Base-by-base conservation (phyloP, 2,329 filamentous ascomycete species). In the Penicillium aurantiogriseum region DNA sequence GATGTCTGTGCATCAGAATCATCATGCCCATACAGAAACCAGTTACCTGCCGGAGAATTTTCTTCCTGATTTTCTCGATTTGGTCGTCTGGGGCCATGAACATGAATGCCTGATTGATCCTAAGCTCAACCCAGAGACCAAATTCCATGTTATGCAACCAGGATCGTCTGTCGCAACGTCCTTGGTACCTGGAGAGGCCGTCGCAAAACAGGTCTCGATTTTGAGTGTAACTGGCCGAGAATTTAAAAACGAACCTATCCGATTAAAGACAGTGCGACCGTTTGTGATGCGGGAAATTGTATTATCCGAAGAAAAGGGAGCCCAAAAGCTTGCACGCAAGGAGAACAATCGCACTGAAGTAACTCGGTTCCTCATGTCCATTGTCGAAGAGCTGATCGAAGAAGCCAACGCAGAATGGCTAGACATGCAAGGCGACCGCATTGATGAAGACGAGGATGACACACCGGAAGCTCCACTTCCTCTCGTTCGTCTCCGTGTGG, bases 111-210 rank as follows among this genome's bases (percentile, higher is more conserved):
- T 93, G 8, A 96, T 99, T 62, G 87, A 96, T 44, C 94, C 94
- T 0, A 79, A 80, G 1, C 81, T 86, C 46, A 99, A 97, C 67
- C 85, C 89, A 0, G 91, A 96, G 69, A 96, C 88, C 47, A 89
- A 88, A 0, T 99, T 99, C 66, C 87, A 94, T 65, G 93, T 99
- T 62, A 97, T 99, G 85, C 94, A 99, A 69, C 94, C 94, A 0
- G 94, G 94, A 0, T 99, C 94, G 0, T 97, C 94, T 0, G 89
- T 99, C 0, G 94, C 93, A 0, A 99, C 94, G 1, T 97, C 94
- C 0, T 80, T 99, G 0, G 87, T 94, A 9, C 88, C 90, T 0
- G 92, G 92, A 29, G 94, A 99, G 76, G 90, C 94, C 0, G 91
- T 92, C 1, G 81, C 91, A 8, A 99, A 99, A 71, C 90, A 97